These are phyloP conservation scores for Carex littledalei DNA, from an alignment of 176 grass and related monocot species.

Conservation along the genomic window DNA sequence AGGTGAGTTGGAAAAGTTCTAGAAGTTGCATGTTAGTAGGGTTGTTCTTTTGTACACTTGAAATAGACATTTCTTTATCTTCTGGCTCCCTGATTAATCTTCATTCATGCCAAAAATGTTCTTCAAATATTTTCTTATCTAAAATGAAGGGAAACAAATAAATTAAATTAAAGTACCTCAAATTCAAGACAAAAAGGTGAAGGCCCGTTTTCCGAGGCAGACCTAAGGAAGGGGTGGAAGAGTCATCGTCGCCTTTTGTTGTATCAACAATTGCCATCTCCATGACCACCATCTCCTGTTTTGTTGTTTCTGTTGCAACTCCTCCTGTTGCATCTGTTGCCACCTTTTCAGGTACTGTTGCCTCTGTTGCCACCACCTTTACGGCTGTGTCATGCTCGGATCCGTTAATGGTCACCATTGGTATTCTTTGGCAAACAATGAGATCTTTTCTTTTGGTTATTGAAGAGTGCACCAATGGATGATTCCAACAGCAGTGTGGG, in stretches of 20 bases:
- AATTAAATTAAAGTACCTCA: conserved; percentile 12
- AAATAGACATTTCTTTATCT: neutral
- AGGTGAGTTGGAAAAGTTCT: neutral
- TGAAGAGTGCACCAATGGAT: neutral
- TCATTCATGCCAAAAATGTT: neutral
- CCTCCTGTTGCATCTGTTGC: neutral
- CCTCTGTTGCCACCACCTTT: neutral
- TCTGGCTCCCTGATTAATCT: neutral
- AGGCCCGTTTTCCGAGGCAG: conserved; percentile 16
- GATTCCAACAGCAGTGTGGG: neutral
- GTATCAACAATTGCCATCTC: neutral
- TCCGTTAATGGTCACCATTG: neutral
- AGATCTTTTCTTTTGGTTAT: neutral
- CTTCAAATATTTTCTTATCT: neutral
- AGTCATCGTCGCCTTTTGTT: neutral
- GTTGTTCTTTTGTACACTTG: neutral
- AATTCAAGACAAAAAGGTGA: conserved; percentile 12
- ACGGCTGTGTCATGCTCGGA: neutral
- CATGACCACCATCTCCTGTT: neutral
- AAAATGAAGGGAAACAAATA: neutral
- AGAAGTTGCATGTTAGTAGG: neutral
- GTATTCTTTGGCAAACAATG: neutral
- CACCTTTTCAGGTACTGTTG: neutral
- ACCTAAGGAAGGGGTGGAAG: neutral
- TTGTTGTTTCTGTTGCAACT: neutral